These are phyloP conservation scores for Linnemannia exigua DNA, from an alignment of 192 early-diverging fungal species.

Conservation along the genomic window DNA sequence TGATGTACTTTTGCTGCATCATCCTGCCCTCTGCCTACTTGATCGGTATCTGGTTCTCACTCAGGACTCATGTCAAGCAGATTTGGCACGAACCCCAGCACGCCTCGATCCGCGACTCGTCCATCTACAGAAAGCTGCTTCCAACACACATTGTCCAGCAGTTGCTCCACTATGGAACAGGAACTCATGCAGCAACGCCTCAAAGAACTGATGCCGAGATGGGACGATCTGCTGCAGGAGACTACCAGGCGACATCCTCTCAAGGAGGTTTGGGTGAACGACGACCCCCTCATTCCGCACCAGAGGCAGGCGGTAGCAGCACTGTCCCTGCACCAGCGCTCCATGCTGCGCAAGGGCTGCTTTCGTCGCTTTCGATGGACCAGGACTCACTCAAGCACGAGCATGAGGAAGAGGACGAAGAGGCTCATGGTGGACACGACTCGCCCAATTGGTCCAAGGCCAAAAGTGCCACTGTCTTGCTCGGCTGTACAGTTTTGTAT, in stretches of 20 bases:
- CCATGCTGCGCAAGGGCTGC: slow-evolving; percentile 43
- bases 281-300: slow-evolving; percentile 32
- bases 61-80: slow-evolving; percentile 90
- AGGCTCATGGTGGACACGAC: slow-evolving; percentile 84
- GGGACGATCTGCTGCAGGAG: slow-evolving; percentile 3
- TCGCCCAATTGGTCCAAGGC: slow-evolving; percentile 92
- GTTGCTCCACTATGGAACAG: slow-evolving; percentile 51
- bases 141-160: slow-evolving; percentile 65
- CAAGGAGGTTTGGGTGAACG: slow-evolving; percentile 9
- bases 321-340: slow-evolving; percentile 19
- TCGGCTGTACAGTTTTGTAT: slow-evolving; percentile 87
- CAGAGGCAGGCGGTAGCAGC: background rate
- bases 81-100: slow-evolving; percentile 75
- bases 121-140: slow-evolving; percentile 62
- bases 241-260: slow-evolving; percentile 15
- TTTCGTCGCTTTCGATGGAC: slow-evolving; percentile 52
- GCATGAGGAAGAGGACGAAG: slow-evolving; percentile 72
- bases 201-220: slow-evolving; percentile 28
- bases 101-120: slow-evolving; percentile 32
- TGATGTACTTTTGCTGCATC: slow-evolving; percentile 87
- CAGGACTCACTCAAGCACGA: slow-evolving; percentile 47
- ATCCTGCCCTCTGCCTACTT: slow-evolving; percentile 73
- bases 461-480: slow-evolving; percentile 84
- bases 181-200: slow-evolving; percentile 1
- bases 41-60: slow-evolving; percentile 93